phyloP scores from a whole-genome alignment of 805 yeast species.

The Zygoascus flipseniorum region DNA sequence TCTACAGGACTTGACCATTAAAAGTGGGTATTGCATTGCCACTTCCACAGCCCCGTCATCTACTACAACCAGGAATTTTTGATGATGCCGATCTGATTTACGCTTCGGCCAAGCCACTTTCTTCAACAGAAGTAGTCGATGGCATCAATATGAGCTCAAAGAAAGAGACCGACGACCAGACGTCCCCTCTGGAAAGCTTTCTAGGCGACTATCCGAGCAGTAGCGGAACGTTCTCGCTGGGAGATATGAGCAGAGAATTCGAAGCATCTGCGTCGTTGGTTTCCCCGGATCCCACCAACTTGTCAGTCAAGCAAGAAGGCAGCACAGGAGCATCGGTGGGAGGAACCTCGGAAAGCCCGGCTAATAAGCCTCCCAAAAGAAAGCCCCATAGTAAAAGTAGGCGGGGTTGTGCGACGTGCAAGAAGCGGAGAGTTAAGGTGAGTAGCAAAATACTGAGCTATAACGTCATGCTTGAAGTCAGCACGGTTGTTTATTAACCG shows the following conservation, averaged over 20 bases:
- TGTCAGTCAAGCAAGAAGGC: not conserved
- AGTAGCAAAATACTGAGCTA: not conserved
- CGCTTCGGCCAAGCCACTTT: not conserved
- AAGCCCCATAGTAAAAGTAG: conserved; percentile 85
- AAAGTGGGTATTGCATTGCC: too few relatives aligned
- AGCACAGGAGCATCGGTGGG: not conserved
- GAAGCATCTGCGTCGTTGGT: not conserved
- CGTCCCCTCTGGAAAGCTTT: not conserved
- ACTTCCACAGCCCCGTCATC: too few relatives aligned
- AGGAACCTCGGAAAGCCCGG: not conserved
- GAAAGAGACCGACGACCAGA: not conserved
- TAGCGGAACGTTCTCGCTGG: not conserved
- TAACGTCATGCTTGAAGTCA: too few relatives aligned
- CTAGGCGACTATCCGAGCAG: not conserved
- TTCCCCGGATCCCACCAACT: not conserved
- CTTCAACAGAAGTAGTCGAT: not conserved
- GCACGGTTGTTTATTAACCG: too few relatives aligned
- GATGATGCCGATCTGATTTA: not conserved
- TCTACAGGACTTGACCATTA: too few relatives aligned
- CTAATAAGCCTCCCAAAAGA: conserved; percentile 38
- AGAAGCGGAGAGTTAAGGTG: conserved; percentile 69
- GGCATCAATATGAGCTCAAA: not conserved
- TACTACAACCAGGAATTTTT: too few relatives aligned
- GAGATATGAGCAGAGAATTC: not conserved
- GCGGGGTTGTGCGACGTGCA: conserved; percentile 84